Evolutionary conservation across 345 rosid species (phyloP), one percentile per base, ranked within the genome.

Genomic region (Toxicodendron radicans): DNA sequence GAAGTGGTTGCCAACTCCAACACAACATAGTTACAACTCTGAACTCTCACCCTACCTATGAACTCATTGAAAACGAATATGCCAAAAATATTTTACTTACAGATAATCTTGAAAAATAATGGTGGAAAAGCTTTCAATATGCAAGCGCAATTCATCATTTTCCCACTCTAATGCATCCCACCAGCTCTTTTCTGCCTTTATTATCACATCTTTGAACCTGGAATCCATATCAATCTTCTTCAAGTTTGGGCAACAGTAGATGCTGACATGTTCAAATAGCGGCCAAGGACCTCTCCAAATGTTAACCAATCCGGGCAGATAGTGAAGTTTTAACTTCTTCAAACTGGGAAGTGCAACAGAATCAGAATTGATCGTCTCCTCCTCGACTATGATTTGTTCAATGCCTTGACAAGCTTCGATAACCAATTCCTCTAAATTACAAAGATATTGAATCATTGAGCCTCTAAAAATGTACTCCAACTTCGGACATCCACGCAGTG

Each of bases 241-340:
- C 57, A 79, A 52, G 43, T 59, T 53, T 1, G 76, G 82, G 58
- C 76, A 74, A 30, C 63, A 2, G 51, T 74, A 70, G 41, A 70
- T 38, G 66, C 53, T 58, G 18, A 79, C 16, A 27, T 38, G 13
- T 17, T 74, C 70, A 27, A 27, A 27, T 27, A 27, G 30, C 30
- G 30, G 30, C 30, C 30, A 27, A 27, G 30, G 30, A 27, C 30
- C 30, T 27, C 30, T 27, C 30, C 30, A 27, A 27, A 27, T 27
- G 30, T 27, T 27, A 27, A 27, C 30, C 30, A 27, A 27, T 27
- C 30, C 30, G 30, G 30, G 30, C 30, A 27, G 30, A 27, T 27
- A 27, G 30, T 27, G 30, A 27, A 27, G 30, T 27, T 1, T 27
- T 27, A 27, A 27, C 30, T 27, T 27, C 30, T 27, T 27, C 30